These are phyloP conservation scores for Lichtheimia ornata DNA, from an alignment of 371 early-diverging fungal genomes.

Conservation along the genomic window DNA sequence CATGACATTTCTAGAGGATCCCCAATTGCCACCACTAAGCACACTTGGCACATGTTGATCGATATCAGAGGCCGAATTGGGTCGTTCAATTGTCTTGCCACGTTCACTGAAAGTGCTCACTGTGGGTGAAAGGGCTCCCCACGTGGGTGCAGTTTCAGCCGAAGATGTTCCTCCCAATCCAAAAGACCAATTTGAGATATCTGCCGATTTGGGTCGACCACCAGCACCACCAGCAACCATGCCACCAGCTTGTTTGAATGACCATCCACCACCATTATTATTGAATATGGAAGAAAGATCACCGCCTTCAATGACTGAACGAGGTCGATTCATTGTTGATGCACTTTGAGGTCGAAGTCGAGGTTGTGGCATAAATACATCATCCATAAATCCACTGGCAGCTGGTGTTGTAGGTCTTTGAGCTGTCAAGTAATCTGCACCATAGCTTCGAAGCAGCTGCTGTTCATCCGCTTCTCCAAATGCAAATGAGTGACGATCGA, in stretches of 20 bases:
- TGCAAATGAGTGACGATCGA: slow-evolving; percentile 74
- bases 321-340: slow-evolving; percentile 28
- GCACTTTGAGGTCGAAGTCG: slow-evolving; percentile 9
- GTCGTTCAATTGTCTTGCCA: slow-evolving; percentile 48
- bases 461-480: slow-evolving; percentile 57
- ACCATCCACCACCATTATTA: slow-evolving; percentile 6
- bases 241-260: slow-evolving; percentile 7
- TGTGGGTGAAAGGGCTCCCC: slow-evolving; percentile 47
- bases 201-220: slow-evolving; percentile 62
- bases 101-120: slow-evolving; percentile 33
- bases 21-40: slow-evolving; percentile 3
- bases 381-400: neutral
- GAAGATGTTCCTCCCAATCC: slow-evolving; percentile 4
- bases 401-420: slow-evolving; percentile 4
- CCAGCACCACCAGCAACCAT: slow-evolving; percentile 25
- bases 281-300: slow-evolving; percentile 49
- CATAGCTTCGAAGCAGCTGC: slow-evolving; percentile 9
- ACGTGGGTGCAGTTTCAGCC: slow-evolving; percentile 1
- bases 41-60: slow-evolving; percentile 29
- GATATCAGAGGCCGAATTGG: slow-evolving; percentile 52
- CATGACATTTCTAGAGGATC: slow-evolving; percentile 12
- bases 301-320: slow-evolving; percentile 52
- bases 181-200: slow-evolving; percentile 47
- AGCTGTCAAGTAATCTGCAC: slow-evolving; percentile 9
- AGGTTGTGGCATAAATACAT: neutral